Percentiles rank a stretch among this genome's conserved stretches.
Conservation (phyloP, 1,284 basidiomycete species). For the Moniliophthora roreri region DNA sequence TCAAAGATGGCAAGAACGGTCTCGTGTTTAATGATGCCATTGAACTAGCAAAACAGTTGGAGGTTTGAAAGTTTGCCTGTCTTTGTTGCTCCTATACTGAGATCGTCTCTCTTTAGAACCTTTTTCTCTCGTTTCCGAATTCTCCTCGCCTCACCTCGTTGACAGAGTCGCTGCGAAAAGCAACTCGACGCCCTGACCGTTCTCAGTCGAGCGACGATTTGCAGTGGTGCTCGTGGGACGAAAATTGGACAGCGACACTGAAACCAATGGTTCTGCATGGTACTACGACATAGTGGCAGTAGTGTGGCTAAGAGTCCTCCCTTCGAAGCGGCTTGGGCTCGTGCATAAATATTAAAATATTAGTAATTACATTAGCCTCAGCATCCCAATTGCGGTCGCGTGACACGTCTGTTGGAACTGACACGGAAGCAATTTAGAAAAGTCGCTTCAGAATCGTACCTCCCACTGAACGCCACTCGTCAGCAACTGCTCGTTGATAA, state of each 20-base stretch:
- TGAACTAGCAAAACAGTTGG: slow-evolving; percentile 73
- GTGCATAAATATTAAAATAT: not conserved
- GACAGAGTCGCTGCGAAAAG: slow-evolving; percentile 38
- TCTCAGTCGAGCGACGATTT: slow-evolving; percentile 29
- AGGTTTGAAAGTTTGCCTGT: slow-evolving; percentile 43
- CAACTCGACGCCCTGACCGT: slow-evolving; percentile 11
- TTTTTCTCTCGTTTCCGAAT: slow-evolving; percentile 64
- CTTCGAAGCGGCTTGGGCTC: not conserved
- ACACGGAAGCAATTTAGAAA: not conserved
- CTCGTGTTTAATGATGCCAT: slow-evolving; percentile 70
- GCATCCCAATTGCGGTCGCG: too few species aligned
- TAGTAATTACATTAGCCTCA: too few species aligned
- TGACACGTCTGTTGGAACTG: too few species aligned
- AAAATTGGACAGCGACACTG: slow-evolving; percentile 79
- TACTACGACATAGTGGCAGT: slow-evolving; percentile 31
- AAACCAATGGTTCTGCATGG: slow-evolving; percentile 60
- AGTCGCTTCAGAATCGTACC: too few species aligned
- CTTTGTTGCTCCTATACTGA: not conserved
- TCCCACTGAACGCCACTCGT: too few species aligned
- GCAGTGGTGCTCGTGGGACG: slow-evolving; percentile 79
- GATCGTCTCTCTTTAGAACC: slow-evolving; percentile 35
- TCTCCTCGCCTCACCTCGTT: slow-evolving; percentile 50
- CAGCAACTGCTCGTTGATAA: too few species aligned
- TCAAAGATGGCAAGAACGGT: slow-evolving; percentile 83
- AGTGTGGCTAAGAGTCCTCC: too few species aligned